Evolutionary conservation across 106 monocot genomes (phyloP).

Genomic region (Dendrobium catenatum): DNA sequence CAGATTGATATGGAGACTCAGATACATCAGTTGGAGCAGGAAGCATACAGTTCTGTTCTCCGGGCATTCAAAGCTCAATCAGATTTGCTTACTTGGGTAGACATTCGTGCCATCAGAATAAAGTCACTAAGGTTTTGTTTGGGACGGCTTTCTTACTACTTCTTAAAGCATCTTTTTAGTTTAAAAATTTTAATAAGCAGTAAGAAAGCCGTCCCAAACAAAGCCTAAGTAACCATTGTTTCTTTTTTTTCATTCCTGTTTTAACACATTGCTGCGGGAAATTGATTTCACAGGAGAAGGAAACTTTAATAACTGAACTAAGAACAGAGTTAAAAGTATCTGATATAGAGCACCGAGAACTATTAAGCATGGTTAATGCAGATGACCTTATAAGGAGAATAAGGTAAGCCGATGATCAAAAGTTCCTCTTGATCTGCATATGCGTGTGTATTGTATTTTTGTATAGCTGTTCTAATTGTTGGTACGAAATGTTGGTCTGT

Average conservation of each 20-base stretch:
- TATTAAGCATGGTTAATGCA: conserved; percentile 66
- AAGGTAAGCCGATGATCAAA: conserved; percentile 35
- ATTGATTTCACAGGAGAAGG: conserved; percentile 60
- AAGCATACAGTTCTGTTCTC: conserved; percentile 65
- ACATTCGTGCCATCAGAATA: background rate
- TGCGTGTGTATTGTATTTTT: background rate
- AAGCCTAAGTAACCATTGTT: too few species aligned
- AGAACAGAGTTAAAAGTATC: conserved; percentile 80
- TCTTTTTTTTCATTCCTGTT: background rate
- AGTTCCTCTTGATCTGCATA: background rate
- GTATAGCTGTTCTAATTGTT: background rate
- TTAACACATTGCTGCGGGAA: background rate
- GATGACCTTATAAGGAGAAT: conserved; percentile 64
- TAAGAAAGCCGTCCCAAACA: too few species aligned
- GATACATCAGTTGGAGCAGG: conserved; percentile 68
- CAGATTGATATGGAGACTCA: conserved; percentile 49
- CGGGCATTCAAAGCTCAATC: conserved; percentile 79
- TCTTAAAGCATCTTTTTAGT: too few species aligned
- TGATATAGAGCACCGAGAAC: conserved; percentile 71
- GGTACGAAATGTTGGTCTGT: conserved; percentile 1
- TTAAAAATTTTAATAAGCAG: too few species aligned
- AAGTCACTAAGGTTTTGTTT: background rate
- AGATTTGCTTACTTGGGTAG: conserved; percentile 79
- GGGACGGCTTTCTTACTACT: too few species aligned
- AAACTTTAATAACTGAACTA: conserved; percentile 81